Evolutionary conservation across 2,329 filamentous ascomycete genomes (phyloP), one percentile per base, ranked within the genome.

Genomic region (Trichophyton schoenleinii): DNA sequence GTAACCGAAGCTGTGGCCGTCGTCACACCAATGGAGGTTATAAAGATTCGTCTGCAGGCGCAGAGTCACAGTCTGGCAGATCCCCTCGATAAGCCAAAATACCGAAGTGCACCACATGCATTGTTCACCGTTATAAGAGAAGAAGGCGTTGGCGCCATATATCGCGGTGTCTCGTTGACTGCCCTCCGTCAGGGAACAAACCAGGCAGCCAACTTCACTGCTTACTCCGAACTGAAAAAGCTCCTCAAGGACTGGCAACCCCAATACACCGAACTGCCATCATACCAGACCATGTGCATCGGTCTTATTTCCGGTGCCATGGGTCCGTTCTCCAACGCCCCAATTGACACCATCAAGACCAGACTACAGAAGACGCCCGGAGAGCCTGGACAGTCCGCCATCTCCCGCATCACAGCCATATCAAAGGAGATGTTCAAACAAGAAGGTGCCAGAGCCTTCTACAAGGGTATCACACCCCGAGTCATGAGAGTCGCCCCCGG

Each of bases 321-420:
- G 83, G 94, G 94, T 0, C 94, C 94, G 3, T 83, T 99, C 71
- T 94, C 88, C 68, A 99, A 99, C 72, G 94, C 95, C 31, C 94
- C 94, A 22, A 97, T 99, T 72, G 94, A 99, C 72, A 99, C 94
- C 44, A 97, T 99, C 80, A 99, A 99, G 85, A 99, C 94, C 48
- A 81, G 94, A 58, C 78, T 99, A 73, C 94, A 99, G 75, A 94
- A 90, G 77, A 94, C 86, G 59, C 89, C 90, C 0, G 91, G 88
- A 2, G 82, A 88, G 75, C 82, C 85, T 3, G 91, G 92, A 15
- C 87, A 91, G 70, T 88, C 85, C 55, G 92, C 94, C 11, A 75
- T 95, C 67, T 82, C 83, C 62, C 81, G 94, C 63, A 96, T 99
- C 68, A 80, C 83, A 34, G 73, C 77, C 46, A 99, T 99, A 68